Percentiles rank a stretch among this genome's conserved stretches.
Evolutionary conservation across 2,329 filamentous ascomycete species (phyloP).

Genomic region (Alternaria hordeiaustralica): DNA sequence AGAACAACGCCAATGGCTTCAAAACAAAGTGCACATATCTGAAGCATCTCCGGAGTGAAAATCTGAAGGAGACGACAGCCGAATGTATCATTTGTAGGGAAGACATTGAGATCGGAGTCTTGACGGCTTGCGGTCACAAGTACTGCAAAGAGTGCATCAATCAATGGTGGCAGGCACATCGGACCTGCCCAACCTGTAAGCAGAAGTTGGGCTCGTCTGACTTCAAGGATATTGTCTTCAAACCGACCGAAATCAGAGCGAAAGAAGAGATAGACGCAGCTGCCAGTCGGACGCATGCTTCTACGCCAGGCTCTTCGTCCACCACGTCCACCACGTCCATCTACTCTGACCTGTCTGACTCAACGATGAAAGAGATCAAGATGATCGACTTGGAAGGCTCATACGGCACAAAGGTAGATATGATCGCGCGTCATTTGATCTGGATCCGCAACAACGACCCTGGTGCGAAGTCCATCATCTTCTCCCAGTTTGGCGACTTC

Average conservation of each 20-base stretch:
- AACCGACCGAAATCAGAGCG: constrained; percentile 74
- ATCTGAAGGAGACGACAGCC: constrained; percentile 60
- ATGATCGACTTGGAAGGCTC: constrained; percentile 75
- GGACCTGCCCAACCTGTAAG: constrained; percentile 87
- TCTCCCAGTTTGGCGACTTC: constrained; percentile 88
- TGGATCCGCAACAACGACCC: constrained; percentile 86
- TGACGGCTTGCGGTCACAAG: constrained; percentile 84
- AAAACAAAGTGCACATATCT: constrained; percentile 80
- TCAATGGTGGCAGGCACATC: constrained; percentile 76
- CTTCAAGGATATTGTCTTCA: constrained; percentile 84
- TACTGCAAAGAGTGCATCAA: constrained; percentile 90
- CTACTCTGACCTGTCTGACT: constrained; percentile 76
- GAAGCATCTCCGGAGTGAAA: constrained; percentile 67
- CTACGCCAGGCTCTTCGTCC: constrained; percentile 34
- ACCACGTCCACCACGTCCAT: constrained; percentile 60
- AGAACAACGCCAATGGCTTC: constrained; percentile 65
- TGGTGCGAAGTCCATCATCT: constrained; percentile 90
- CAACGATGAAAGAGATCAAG: constrained; percentile 79
- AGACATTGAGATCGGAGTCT: constrained; percentile 75
- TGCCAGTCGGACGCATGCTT: constrained; percentile 24
- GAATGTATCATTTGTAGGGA: constrained; percentile 88
- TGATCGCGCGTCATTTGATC: constrained; percentile 70
- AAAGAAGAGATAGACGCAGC: constrained; percentile 60
- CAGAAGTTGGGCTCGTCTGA: constrained; percentile 67
- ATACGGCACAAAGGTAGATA: constrained; percentile 92